Evolutionary conservation across 345 rosid species (phyloP).

Genomic region (Mercurialis annua): DNA sequence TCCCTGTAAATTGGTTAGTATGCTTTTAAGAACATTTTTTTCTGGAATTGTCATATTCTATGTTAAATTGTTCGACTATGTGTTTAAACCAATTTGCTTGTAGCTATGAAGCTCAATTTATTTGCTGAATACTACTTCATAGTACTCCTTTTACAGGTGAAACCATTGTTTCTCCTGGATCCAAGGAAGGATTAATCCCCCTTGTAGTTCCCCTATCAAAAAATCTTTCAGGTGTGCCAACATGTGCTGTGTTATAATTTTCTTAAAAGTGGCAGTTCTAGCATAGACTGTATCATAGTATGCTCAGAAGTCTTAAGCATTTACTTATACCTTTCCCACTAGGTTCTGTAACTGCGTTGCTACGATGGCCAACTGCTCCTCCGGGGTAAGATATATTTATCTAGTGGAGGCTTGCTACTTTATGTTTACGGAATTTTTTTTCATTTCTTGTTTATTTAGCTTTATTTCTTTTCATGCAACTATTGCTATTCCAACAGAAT

Average conservation of each 20-base stretch:
- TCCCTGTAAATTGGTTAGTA: background rate
- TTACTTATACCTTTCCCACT: conserved; percentile 14
- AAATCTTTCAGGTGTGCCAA: conserved; percentile 51
- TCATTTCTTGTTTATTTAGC: conserved; percentile 2
- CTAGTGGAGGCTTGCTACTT: background rate
- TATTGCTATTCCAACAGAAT: conserved; percentile 46
- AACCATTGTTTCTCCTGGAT: conserved; percentile 65
- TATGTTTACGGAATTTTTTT: background rate
- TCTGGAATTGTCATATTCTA: background rate
- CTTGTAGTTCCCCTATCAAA: conserved; percentile 71
- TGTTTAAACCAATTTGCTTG: background rate
- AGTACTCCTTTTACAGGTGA: conserved; percentile 47
- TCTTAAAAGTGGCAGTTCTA: background rate
- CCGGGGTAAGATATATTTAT: conserved; percentile 50
- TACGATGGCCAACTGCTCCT: conserved; percentile 96
- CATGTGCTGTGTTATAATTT: background rate
- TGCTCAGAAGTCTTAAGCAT: background rate
- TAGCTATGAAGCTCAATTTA: background rate
- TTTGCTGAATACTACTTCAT: conserved; percentile 14
- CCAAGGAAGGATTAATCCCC: conserved; percentile 67
- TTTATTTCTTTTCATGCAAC: conserved; percentile 17
- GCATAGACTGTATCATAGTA: background rate
- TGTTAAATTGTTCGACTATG: background rate
- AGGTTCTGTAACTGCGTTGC: conserved; percentile 74
- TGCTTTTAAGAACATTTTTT: too few relatives aligned